Evolutionary conservation across 345 rosid species (phyloP), one percentile per base, ranked within the genome.

Genomic region (Angophora floribunda): DNA sequence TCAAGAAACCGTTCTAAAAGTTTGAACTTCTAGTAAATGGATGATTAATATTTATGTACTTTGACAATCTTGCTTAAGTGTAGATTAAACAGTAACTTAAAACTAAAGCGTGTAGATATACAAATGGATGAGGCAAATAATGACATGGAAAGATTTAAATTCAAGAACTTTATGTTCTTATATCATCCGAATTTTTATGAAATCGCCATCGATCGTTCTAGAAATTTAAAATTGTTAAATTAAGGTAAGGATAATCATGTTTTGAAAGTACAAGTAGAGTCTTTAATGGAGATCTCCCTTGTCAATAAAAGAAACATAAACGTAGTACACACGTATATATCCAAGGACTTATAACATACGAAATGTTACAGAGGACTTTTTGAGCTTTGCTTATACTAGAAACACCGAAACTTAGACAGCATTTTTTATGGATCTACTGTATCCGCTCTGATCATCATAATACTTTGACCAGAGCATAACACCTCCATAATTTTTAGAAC

Each of bases 181-280:
- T 26, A 1, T 1, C 5, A 11, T 59, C 13, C 26, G 15, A 59
- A 13, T 26, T 26, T 59, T 59, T 26, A 26, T 26, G 15, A 26
- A 59, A 59, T 59, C 0, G 1, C 15, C 0, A 0, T 26, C 0
- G 0, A 26, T 59, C 28, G 11, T 26, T 55, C 1, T 55, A 55
- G 28, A 55, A 21, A 11, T 21, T 55, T 21, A 55, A 4, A 55
- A 9, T 5, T 0, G 28, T 22, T 0, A 55, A 55, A 55, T 55
- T 21, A 55, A 59, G 2, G 30, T 59, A 0, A 59, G 0, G 14
- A 10, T 59, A 59, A 11, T 26, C 15, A 2, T 59, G 61, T 59
- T 59, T 59, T 59, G 65, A 59, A 0, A 0, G 0, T 26, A 26
- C 15, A 59, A 1, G 30, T 59, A 26, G 14, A 10, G 30, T 26